phyloP scores from a whole-genome alignment of 306 rosid genomes.

The Prosopis cineraria region DNA sequence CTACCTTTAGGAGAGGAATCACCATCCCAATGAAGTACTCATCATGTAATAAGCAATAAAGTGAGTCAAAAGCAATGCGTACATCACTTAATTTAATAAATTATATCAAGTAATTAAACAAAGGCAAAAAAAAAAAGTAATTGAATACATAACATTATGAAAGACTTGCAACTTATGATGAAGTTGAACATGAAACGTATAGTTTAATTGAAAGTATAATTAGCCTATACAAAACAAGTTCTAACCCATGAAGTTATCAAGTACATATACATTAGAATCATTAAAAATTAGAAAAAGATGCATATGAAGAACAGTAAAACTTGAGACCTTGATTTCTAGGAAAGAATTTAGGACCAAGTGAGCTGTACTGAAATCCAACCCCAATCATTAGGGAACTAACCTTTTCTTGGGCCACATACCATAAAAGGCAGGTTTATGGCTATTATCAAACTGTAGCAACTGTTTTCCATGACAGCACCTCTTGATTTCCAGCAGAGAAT shows the following conservation, averaged over 20 bases:
- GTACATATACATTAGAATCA: background rate
- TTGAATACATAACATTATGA: too few species aligned
- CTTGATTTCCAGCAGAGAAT: constrained; percentile 42
- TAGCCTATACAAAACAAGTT: background rate
- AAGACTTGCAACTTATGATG: too few species aligned
- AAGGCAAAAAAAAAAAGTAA: too few species aligned
- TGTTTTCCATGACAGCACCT: constrained; percentile 57
- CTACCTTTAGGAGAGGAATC: too few species aligned
- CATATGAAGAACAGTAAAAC: background rate
- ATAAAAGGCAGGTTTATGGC: constrained; percentile 91
- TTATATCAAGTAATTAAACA: too few species aligned
- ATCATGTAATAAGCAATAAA: background rate
- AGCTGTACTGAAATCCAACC: background rate
- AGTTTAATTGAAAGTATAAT: background rate
- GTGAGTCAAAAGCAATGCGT: background rate
- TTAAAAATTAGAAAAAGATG: constrained; percentile 2
- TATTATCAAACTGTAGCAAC: constrained; percentile 83
- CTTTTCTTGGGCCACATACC: constrained; percentile 83
- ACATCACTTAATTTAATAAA: background rate
- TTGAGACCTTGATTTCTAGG: constrained; percentile 6
- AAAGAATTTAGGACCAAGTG: constrained; percentile 10
- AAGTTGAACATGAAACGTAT: background rate
- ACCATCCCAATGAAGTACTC: too few species aligned
- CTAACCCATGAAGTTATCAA: background rate
- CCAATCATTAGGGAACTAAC: constrained; percentile 42